Evolutionary conservation across 225 moss, liverwort and hornwort genomes (phyloP), one percentile per base, ranked within the genome.

Genomic region (Pseudoscleropodium purum): DNA sequence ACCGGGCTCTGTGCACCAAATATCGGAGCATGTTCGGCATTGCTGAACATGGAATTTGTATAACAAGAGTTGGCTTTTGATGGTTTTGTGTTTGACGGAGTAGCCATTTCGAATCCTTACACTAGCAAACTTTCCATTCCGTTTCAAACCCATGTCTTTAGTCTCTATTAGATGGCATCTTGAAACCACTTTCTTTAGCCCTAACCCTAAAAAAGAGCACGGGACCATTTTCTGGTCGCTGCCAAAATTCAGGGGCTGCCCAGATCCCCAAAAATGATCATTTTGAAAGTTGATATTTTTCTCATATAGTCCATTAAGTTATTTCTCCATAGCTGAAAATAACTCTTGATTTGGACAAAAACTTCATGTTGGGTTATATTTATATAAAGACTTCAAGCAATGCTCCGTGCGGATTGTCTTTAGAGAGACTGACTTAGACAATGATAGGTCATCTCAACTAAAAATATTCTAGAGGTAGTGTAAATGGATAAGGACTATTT

Each of bases 241-340:
- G 5, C 5, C 26, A 41, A 41, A 25, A 5, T 39, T 70, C 0
- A 70, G 0, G 15, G 8, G 9, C 5, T 41, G 3, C 8, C 0
- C 0, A 13, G 1, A 39, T 8, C 26, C 5, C 4, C 0, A 3
- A 8, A 39, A 39, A 69, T 24, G 3, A 0, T 5, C 37, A n/a
- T 26, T 39, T 41, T 27, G 3, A 9, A 73, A 16, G 9, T 73
- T 29, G 6, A 43, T 29, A 45, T 43, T 43, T 15, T 17, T 17
- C 16, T 29, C 10, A 43, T 29, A 3, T 29, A 29, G 5, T 2
- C 25, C 0, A 1, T 70, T 5, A 15, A 39, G 26, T 41, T 70
- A 25, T 14, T 15, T 39, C 39, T 39, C 25, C 1, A 25, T 15
- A 15, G 5, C 1, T 39, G 8, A 25, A 39, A 39, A 39, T 5